phyloP scores from a whole-genome alignment of 2,329 filamentous ascomycete genomes.

The Fusarium devonianum region DNA sequence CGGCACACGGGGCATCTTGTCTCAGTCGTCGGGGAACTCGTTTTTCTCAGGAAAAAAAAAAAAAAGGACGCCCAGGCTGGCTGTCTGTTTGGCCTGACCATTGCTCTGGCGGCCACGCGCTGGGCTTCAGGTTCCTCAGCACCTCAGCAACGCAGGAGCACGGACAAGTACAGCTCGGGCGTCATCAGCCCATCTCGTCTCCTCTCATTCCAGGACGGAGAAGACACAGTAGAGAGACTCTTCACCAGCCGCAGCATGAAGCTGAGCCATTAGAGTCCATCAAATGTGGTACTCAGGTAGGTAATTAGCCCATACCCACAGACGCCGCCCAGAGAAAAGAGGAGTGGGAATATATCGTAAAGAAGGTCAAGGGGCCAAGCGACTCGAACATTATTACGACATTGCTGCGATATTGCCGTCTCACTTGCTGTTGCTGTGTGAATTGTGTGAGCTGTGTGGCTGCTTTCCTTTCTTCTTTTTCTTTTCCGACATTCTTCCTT shows the following conservation, averaged over 20 bases:
- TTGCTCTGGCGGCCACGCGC: conserved; percentile 1
- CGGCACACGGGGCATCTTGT: conserved; percentile 4
- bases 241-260: background rate
- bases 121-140: background rate
- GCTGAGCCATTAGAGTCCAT: conserved; percentile 21
- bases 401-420: conserved; percentile 5
- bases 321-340: conserved; percentile 9
- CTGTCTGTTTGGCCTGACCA: conserved; percentile 3
- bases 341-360: conserved; percentile 2
- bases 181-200: background rate
- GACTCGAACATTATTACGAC: conserved; percentile 6
- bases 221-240: background rate
- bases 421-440: background rate
- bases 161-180: conserved; percentile 1
- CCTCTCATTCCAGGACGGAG: background rate
- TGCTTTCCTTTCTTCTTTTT: conserved; percentile 10
- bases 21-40: background rate
- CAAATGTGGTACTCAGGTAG: too few species aligned
- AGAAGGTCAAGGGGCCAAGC: conserved; percentile 10
- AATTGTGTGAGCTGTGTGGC: conserved; percentile 1
- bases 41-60: conserved; percentile 2
- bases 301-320: conserved; percentile 23
- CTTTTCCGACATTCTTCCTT: background rate
- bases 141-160: conserved; percentile 11
- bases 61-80: conserved; percentile 3